A percentile compares a stretch with the other conserved stretches of the same genome.
Evolutionary conservation across 2,329 filamentous ascomycete species (phyloP).

Genomic region (Clarireedia homoeocarpa): DNA sequence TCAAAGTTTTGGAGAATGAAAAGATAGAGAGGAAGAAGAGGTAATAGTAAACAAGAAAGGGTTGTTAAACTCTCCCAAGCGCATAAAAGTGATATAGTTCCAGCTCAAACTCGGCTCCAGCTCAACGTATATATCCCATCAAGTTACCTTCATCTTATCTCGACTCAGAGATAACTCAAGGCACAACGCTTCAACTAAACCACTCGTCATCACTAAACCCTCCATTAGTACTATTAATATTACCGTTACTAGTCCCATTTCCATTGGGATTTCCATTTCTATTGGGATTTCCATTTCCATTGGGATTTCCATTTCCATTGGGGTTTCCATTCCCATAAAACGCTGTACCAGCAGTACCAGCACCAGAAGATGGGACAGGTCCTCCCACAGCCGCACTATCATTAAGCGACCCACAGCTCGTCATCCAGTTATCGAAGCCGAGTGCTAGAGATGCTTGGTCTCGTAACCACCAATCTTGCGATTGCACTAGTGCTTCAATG

Average conservation of each 20-base stretch:
- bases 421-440: slow-evolving; percentile 55
- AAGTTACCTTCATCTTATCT: too few species aligned
- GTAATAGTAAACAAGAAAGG: too few species aligned
- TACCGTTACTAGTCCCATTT: not conserved
- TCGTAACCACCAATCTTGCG: slow-evolving; percentile 56
- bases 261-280: not conserved
- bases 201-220: not conserved
- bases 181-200: not conserved
- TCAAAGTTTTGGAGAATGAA: too few species aligned
- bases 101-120: too few species aligned
- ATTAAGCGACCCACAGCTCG: not conserved
- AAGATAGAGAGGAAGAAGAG: too few species aligned
- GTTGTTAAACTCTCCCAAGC: too few species aligned
- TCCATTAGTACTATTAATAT: not conserved
- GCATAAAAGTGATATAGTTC: too few species aligned
- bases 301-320: not conserved
- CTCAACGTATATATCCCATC: too few species aligned
- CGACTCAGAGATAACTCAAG: too few species aligned
- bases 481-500: slow-evolving; percentile 53
- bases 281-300: not conserved
- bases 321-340: not conserved
- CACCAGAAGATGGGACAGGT: not conserved
- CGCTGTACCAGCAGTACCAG: not conserved
- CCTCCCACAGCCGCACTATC: not conserved
- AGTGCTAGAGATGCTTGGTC: slow-evolving; percentile 54